These are phyloP conservation scores for Heterococcus sp. DNA, from an alignment of 108 stramenopile genomes.

Conservation along the genomic window DNA sequence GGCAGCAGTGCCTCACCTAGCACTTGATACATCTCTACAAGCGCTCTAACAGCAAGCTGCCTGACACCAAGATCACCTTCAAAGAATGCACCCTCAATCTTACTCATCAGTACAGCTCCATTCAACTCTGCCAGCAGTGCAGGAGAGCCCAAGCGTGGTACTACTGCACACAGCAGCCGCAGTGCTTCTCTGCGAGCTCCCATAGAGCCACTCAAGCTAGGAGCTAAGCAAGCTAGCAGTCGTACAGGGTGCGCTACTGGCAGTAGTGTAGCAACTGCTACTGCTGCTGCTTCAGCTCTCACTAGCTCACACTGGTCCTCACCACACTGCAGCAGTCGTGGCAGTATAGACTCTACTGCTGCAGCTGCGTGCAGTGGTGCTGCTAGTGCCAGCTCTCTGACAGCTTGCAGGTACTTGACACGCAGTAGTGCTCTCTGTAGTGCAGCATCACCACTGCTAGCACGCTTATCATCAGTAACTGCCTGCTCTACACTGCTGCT, in stretches of 20 bases:
- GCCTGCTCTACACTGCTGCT: not conserved
- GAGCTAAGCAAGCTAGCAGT: not conserved
- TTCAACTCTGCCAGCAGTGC: not conserved
- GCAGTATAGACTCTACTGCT: constrained; percentile 7
- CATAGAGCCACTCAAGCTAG: not conserved
- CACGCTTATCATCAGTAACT: not conserved
- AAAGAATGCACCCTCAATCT: constrained; percentile 6
- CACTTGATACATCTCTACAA: constrained; percentile 37
- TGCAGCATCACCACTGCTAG: no score
- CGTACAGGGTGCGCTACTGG: not conserved
- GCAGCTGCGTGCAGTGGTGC: not conserved
- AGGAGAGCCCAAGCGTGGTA: not conserved
- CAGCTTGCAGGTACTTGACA: constrained; percentile 17
- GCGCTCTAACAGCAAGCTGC: constrained; percentile 10
- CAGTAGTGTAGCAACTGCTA: constrained; percentile 3
- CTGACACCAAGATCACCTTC: constrained; percentile 3
- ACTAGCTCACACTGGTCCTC: constrained; percentile 5
- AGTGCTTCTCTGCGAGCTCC: not conserved
- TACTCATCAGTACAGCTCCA: not conserved
- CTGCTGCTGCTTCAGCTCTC: constrained; percentile 14
- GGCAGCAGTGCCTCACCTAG: constrained; percentile 33
- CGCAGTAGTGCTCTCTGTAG: constrained; percentile 4
- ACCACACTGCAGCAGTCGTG: constrained; percentile 17
- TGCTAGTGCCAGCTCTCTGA: constrained; percentile 14
- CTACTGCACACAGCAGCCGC: not conserved